Conservation (phyloP, 108 stramenopile species). For the Licmophora abbreviata region DNA sequence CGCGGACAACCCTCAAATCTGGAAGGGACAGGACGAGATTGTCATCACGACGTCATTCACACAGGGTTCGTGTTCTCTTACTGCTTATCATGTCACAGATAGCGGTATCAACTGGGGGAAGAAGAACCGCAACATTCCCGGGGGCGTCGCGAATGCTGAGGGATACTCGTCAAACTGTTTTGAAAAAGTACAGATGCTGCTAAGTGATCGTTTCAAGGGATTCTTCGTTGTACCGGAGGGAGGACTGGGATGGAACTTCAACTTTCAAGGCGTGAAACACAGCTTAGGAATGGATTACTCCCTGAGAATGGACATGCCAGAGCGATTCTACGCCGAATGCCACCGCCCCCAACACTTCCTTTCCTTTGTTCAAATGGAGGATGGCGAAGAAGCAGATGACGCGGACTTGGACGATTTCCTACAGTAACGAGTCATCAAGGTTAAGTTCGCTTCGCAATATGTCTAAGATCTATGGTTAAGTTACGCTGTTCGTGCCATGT, state of each 20-base stretch:
- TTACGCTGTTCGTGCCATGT: too few relatives aligned
- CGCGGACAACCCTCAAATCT: constrained; percentile 75
- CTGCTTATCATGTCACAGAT: constrained; percentile 93
- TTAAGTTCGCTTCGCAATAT: too few relatives aligned
- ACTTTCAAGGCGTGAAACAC: constrained; percentile 98
- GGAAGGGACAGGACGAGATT: constrained; percentile 91
- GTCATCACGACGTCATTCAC: constrained; percentile 96
- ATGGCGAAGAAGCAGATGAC: constrained; percentile 71
- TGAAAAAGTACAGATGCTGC: constrained; percentile 97
- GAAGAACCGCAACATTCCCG: constrained; percentile 83
- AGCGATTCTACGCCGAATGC: constrained; percentile 91
- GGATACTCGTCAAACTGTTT: constrained; percentile 92
- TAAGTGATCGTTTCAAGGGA: constrained; percentile 96
- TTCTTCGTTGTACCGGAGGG: constrained; percentile 96
- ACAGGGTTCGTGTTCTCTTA: constrained; percentile 96
- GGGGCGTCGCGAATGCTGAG: constrained; percentile 83
- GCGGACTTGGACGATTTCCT: constrained; percentile 90
- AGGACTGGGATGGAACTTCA: constrained; percentile 97
- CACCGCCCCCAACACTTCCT: constrained; percentile 98
- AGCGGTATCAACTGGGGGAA: constrained; percentile 94
- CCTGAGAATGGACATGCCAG: constrained; percentile 84
- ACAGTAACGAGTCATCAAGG: too few relatives aligned
- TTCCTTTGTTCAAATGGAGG: constrained; percentile 95
- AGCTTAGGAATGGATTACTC: constrained; percentile 84
- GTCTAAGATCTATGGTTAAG: too few relatives aligned